These are phyloP conservation scores for Dendrobium chrysotoxum DNA, from an alignment of 106 monocot genomes.

Conservation along the genomic window DNA sequence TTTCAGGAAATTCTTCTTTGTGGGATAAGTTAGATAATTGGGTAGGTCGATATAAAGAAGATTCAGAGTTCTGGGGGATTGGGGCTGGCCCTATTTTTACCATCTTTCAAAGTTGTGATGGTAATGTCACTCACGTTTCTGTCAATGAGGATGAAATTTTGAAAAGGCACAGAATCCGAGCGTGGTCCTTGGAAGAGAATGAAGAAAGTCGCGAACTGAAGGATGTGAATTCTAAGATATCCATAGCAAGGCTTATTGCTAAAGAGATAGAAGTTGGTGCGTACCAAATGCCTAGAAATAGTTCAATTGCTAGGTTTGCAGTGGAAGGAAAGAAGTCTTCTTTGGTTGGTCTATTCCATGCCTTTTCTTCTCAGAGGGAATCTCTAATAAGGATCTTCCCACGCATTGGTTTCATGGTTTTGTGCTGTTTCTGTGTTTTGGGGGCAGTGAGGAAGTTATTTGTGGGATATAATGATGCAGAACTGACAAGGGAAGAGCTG, in stretches of 20 bases:
- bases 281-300: constrained; percentile 24
- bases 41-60: constrained; percentile 44
- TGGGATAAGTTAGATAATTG: constrained; percentile 56
- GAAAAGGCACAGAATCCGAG: constrained; percentile 21
- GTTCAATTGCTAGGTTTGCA: constrained; percentile 39
- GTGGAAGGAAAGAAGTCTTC: constrained; percentile 29
- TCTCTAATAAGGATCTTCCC: constrained; percentile 23
- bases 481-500: constrained; percentile 37
- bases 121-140: constrained; percentile 28
- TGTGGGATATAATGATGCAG: constrained; percentile 20
- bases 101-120: constrained; percentile 35
- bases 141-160: constrained; percentile 49
- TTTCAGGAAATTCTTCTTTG: constrained; percentile 21
- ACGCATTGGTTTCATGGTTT: constrained; percentile 17
- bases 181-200: constrained; percentile 14
- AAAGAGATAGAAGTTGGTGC: constrained; percentile 37
- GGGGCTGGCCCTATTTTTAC: constrained; percentile 52
- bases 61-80: constrained; percentile 58
- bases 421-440: constrained; percentile 35
- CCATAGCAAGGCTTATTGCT: constrained; percentile 38
- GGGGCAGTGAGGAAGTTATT: constrained; percentile 24
- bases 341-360: constrained; percentile 12
- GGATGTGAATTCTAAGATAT: constrained; percentile 30
- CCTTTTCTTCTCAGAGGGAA: not conserved
- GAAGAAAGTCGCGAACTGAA: constrained; percentile 1